phyloP scores from a whole-genome alignment of 2,329 filamentous ascomycete genomes.

The Fusarium nodosum region DNA sequence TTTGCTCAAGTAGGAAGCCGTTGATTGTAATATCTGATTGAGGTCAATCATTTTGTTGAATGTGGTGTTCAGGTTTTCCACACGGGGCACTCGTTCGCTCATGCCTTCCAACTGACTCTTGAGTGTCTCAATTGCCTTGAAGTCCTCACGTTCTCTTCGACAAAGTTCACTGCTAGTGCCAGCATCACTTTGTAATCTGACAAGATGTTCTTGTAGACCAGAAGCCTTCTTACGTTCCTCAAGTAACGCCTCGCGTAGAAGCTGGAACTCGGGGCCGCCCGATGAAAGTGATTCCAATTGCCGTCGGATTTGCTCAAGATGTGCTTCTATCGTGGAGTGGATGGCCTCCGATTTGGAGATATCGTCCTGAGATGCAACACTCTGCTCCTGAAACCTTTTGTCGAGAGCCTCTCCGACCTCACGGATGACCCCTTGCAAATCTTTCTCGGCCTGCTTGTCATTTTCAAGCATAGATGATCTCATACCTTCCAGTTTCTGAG shows the following conservation, averaged over 20 bases:
- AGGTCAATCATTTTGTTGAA: conserved; percentile 49
- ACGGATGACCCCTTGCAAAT: conserved; percentile 36
- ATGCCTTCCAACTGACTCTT: conserved; percentile 47
- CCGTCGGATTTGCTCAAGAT: conserved; percentile 41
- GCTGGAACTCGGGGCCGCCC: neutral
- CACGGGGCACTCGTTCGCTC: conserved; percentile 42
- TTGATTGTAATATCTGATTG: conserved; percentile 50
- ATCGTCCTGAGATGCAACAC: conserved; percentile 32
- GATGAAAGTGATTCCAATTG: conserved; percentile 26
- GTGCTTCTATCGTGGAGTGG: conserved; percentile 33
- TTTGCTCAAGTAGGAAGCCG: conserved; percentile 48
- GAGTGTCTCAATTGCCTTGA: conserved; percentile 47
- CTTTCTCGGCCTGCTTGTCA: conserved; percentile 29
- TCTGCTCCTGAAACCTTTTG: conserved; percentile 44
- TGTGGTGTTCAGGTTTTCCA: conserved; percentile 45
- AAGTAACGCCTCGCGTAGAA: conserved; percentile 19
- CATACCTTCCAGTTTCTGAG: conserved; percentile 39
- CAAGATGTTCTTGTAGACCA: conserved; percentile 41
- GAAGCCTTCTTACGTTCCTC: conserved; percentile 27
- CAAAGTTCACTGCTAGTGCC: conserved; percentile 39
- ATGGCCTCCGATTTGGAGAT: conserved; percentile 33
- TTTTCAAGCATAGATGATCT: conserved; percentile 15
- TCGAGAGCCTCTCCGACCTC: conserved; percentile 45
- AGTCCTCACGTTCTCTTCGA: conserved; percentile 49
- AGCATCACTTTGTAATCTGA: conserved; percentile 42